Base-by-base conservation (phyloP, 495 filamentous ascomycete species). In the Tuber umbilicatum region DNA sequence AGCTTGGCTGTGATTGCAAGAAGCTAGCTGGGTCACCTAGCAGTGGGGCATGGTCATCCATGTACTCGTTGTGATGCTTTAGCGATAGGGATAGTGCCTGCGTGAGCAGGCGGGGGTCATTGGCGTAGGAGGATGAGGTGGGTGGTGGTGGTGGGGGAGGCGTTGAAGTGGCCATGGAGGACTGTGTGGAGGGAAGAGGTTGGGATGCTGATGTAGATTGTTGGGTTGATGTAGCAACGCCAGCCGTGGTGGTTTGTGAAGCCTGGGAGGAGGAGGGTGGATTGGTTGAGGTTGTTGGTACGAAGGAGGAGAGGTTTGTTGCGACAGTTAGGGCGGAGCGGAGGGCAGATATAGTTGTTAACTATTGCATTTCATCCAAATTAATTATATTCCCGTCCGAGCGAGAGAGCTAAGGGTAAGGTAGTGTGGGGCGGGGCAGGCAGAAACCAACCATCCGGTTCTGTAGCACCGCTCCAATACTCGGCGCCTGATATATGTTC, bases 401-500 rank as follows among this genome's bases (percentile, higher is more conserved):
- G 9, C 9, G 47, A n/a, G 41, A 1, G 69, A 40, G 39, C 39
- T 3, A 60, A 41, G 68, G 67, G 42, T 70, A 71, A 37, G 68
- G 68, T 3, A 70, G 27, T 45, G 55, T 16, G 73, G 50, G 70
- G 19, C 37, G 19, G 40, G 45, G 16, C 67, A 12, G 10, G 5
- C n/a, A 60, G 71, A 67, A 9, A 83, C 86, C 43, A 84, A 97
- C 92, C 82, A 97, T 85, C 83, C 93, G 84, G 76, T 89, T 90
- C 71, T 89, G 89, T 19, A 99, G 80, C 1, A 97, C 87, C 81
- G 94, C 93, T 1, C 87, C 88, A 19, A 97, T 84, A 0, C 89
- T 90, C 0, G 96, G 94, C 12, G 95, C 94, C 91, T 94, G 93
- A 81, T 94, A 97, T 67, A 97, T 89, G 77, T 92, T 91, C 79